These are phyloP conservation scores for Irpex sp. DNA, from an alignment of 1,284 basidiomycete species.

Conservation along the genomic window DNA sequence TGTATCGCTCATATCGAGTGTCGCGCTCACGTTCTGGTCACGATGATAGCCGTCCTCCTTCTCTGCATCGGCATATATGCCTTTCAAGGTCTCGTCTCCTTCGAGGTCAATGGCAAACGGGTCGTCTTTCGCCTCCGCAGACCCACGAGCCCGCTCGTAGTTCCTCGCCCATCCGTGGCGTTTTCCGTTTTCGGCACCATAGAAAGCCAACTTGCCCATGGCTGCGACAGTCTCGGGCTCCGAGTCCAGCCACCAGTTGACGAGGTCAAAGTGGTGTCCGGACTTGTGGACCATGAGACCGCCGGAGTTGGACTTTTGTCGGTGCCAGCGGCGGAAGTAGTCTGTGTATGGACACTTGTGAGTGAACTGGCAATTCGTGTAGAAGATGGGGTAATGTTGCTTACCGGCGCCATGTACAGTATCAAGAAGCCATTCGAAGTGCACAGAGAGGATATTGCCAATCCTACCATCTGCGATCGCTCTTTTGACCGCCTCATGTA, in stretches of 20 bases:
- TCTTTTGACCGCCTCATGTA: constrained; percentile 51
- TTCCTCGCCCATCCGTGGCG: constrained; percentile 46
- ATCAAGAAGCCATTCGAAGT: constrained; percentile 53
- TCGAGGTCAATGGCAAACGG: constrained; percentile 51
- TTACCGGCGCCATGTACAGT: constrained; percentile 45
- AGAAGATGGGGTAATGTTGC: not conserved
- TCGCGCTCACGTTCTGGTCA: constrained; percentile 35
- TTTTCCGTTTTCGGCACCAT: constrained; percentile 44
- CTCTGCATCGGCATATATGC: constrained; percentile 42
- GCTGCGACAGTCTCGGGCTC: constrained; percentile 47
- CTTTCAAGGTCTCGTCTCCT: constrained; percentile 40
- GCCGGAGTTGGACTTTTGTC: constrained; percentile 47
- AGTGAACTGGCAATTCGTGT: not conserved
- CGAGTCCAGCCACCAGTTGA: constrained; percentile 56
- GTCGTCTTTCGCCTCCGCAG: constrained; percentile 39
- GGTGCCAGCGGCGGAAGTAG: constrained; percentile 52
- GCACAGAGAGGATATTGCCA: constrained; percentile 47
- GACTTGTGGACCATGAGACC: constrained; percentile 54
- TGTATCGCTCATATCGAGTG: not conserved
- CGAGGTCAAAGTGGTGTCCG: constrained; percentile 48
- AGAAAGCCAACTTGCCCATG: constrained; percentile 47
- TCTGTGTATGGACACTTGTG: constrained; percentile 22
- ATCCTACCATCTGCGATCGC: constrained; percentile 47
- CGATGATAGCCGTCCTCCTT: constrained; percentile 41
- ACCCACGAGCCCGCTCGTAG: constrained; percentile 43